Conservation (phyloP, 495 filamentous ascomycete species). For the Talaromyces stipitatus region DNA sequence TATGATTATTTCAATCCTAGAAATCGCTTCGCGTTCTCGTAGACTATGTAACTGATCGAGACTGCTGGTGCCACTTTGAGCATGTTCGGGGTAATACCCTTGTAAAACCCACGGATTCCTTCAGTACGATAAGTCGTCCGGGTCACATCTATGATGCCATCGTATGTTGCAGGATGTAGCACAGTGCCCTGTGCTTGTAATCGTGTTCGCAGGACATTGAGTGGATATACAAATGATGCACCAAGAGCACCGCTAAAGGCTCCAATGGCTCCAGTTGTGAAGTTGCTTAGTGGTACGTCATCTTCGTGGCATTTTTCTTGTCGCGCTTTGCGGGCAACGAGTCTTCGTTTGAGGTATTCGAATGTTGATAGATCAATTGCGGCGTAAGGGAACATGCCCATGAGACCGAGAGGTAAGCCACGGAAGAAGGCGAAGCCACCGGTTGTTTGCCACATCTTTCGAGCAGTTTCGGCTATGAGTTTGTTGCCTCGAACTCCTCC, state of each 20-base stretch:
- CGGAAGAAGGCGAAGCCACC: conserved; percentile 79
- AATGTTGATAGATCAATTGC: conserved; percentile 96
- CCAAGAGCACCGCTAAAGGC: conserved; percentile 87
- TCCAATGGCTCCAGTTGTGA: conserved; percentile 75
- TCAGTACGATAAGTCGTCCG: conserved; percentile 74
- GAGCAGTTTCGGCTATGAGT: conserved; percentile 72
- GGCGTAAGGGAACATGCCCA: conserved; percentile 97
- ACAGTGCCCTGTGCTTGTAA: conserved; percentile 92
- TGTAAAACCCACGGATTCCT: conserved; percentile 82
- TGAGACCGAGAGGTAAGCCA: conserved; percentile 81
- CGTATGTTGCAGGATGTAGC: conserved; percentile 86
- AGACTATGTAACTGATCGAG: conserved; percentile 95
- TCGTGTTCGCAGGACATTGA: conserved; percentile 90
- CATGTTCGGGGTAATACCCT: conserved; percentile 89
- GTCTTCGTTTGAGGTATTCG: conserved; percentile 75
- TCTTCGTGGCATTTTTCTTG: conserved; percentile 67
- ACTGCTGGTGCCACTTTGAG: conserved; percentile 96
- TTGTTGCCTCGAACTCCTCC: conserved; percentile 79
- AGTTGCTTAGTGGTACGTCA: conserved; percentile 66
- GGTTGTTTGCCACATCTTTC: conserved; percentile 72
- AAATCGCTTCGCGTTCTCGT: conserved; percentile 85
- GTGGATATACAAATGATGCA: conserved; percentile 86
- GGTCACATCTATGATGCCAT: conserved; percentile 78
- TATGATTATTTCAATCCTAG: conserved; percentile 57
- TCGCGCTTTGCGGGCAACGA: conserved; percentile 64